Base-by-base conservation (phyloP, 1,139 yeast species). In the Suhomyces panamericanus region DNA sequence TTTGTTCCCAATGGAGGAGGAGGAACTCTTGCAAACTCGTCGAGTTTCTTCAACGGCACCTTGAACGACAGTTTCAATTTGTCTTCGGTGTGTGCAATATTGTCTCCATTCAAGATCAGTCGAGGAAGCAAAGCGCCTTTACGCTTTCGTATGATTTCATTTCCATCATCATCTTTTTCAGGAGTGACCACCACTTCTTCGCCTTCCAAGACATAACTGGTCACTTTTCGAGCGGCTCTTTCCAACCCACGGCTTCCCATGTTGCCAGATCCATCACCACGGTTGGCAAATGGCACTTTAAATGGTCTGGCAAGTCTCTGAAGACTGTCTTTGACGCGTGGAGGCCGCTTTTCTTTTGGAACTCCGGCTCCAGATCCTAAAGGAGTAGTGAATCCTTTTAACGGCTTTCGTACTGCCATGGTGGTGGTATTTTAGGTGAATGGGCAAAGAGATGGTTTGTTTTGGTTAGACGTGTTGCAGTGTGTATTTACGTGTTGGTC, bases 1-100 rank as follows among this genome's bases (percentile, higher is more conserved):
- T 85, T 78, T 43, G 90, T 89, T 0, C 98, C 98, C 48, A 91
- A 69, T 1, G 95, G 88, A 1, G 95, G 88, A 2, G 60, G 60
- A 0, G 91, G 85, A 13, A 57, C 50, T 28, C 47, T 49, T 7
- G 49, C 48, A 35, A 63, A 45, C 29, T 61, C 59, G 39, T 57
- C 51, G 42, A 58, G 42, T 56, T 64, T 63, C 15, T 60, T 60
- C 48, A 77, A 75, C 1, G 87, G 87, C 2, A 80, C 79, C 1
- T 73, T 66, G 56, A 82, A 82, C 58, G 67, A 56, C 59, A 67
- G 55, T 27, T 66, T 64, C 16, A 68, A 53, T 43, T 72, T 74
- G n/a, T 62, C 59, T 32, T 67, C 70, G 29, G 57, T 63, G 31
- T 63, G 59, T n/a, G 59, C 62, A 7, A 64, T 50, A 24, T 60